Conservation (phyloP, 371 early-diverging fungal genomes). For the Circinella umbellata region DNA sequence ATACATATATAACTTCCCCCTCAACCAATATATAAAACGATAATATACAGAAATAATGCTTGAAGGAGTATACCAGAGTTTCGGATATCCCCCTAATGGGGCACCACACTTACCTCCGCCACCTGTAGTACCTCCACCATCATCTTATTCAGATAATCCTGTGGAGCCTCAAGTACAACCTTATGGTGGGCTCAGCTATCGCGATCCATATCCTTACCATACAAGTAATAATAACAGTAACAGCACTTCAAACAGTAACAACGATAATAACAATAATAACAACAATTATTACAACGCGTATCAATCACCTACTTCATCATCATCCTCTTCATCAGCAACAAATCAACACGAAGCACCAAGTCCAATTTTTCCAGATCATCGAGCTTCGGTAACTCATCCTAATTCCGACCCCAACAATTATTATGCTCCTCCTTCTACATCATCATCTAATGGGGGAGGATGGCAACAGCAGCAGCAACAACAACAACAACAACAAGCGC, state of each 20-base stretch:
- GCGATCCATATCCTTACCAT: slow-evolving; percentile 2
- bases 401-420: slow-evolving; percentile 3
- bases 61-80: slow-evolving; percentile 11
- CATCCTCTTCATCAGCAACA: not conserved
- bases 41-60: slow-evolving; percentile 8
- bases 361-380: slow-evolving; percentile 7
- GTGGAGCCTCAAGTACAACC: not conserved
- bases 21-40: slow-evolving; percentile 1
- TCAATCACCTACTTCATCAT: not conserved
- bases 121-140: slow-evolving; percentile 2
- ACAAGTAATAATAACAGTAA: not conserved
- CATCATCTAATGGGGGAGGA: not conserved
- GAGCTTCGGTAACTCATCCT: not conserved
- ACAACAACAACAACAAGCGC: slow-evolving; percentile 5
- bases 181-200: slow-evolving; percentile 4
- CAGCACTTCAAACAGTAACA: not conserved
- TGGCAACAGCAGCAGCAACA: too few species aligned
- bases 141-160: slow-evolving; percentile 7
- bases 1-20: too few species aligned
- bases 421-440: slow-evolving; percentile 11
- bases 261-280: not conserved
- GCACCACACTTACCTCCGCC: slow-evolving; percentile 11
- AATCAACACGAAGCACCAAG: slow-evolving; percentile 1
- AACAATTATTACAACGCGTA: not conserved
- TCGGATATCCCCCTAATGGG: slow-evolving; percentile 7